Conservation (phyloP, 352 stramenopile species). For the Globisporangium canariense region DNA sequence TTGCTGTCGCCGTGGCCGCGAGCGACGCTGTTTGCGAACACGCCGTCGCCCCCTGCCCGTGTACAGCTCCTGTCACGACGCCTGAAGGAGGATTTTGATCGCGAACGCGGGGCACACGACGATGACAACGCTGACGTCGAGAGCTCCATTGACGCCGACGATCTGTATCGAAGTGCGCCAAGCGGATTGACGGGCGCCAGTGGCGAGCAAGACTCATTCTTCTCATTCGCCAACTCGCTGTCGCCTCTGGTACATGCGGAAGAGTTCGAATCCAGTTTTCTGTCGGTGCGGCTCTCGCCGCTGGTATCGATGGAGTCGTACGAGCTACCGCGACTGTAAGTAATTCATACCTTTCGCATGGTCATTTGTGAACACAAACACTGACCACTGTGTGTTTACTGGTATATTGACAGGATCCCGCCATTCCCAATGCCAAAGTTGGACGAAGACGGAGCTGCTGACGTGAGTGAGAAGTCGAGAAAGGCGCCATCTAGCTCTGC, state of each 20-base stretch:
- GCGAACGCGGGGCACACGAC: slow-evolving; percentile 14
- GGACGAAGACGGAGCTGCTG: slow-evolving; percentile 12
- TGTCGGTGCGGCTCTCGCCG: slow-evolving; percentile 60
- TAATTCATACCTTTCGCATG: background rate
- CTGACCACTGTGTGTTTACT: background rate
- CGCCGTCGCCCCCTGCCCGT: slow-evolving; percentile 28
- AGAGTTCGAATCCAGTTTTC: slow-evolving; percentile 60
- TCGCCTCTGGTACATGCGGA: slow-evolving; percentile 58
- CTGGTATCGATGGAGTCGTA: slow-evolving; percentile 42
- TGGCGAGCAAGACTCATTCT: slow-evolving; percentile 73
- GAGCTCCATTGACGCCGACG: slow-evolving; percentile 24
- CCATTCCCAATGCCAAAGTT: slow-evolving; percentile 46
- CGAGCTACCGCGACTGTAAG: slow-evolving; percentile 71
- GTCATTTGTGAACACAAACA: background rate
- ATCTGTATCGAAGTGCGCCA: slow-evolving; percentile 36
- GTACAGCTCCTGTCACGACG: slow-evolving; percentile 30
- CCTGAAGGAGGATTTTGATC: slow-evolving; percentile 36
- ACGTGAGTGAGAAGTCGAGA: background rate
- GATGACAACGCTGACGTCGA: slow-evolving; percentile 18
- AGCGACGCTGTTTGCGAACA: slow-evolving; percentile 13
- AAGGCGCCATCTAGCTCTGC: slow-evolving; percentile 2
- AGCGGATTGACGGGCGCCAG: slow-evolving; percentile 30
- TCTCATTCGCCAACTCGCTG: slow-evolving; percentile 75
- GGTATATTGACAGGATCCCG: slow-evolving; percentile 37
- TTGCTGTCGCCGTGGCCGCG: slow-evolving; percentile 21